Evolutionary conservation across 208 protist genomes (phyloP).

Genomic region (Leishmania tarentolae): DNA sequence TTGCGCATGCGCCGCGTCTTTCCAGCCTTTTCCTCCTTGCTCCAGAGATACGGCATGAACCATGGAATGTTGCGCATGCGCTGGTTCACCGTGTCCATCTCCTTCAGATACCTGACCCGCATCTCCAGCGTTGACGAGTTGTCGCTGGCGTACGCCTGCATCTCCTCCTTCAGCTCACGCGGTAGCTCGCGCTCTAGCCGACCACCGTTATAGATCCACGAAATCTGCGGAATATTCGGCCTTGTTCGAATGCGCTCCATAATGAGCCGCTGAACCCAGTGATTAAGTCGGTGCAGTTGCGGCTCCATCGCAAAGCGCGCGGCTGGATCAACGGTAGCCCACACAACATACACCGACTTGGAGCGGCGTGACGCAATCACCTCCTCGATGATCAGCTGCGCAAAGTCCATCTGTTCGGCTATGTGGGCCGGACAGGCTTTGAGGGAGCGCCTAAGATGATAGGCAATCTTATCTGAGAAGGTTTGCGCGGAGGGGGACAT

Average conservation of each 20-base stretch:
- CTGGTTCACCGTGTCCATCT: slow-evolving; percentile 91
- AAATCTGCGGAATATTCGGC: slow-evolving; percentile 84
- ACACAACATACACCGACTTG: slow-evolving; percentile 92
- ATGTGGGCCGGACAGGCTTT: slow-evolving; percentile 86
- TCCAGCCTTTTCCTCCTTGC: slow-evolving; percentile 87
- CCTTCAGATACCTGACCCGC: slow-evolving; percentile 89
- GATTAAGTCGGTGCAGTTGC: slow-evolving; percentile 78
- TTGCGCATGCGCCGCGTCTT: slow-evolving; percentile 69
- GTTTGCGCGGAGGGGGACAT: slow-evolving; percentile 85
- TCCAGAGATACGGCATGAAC: slow-evolving; percentile 94
- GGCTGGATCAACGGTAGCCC: slow-evolving; percentile 85
- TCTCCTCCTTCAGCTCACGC: slow-evolving; percentile 62
- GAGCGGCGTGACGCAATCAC: slow-evolving; percentile 84
- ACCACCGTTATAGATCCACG: slow-evolving; percentile 89
- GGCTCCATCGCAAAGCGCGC: slow-evolving; percentile 89
- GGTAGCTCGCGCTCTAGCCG: slow-evolving; percentile 82
- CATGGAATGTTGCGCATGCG: slow-evolving; percentile 90
- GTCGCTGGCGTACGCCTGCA: slow-evolving; percentile 72
- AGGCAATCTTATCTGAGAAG: slow-evolving; percentile 86
- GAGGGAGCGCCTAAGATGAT: slow-evolving; percentile 83
- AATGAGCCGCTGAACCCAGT: slow-evolving; percentile 88
- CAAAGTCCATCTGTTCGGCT: slow-evolving; percentile 90
- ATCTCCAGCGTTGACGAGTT: slow-evolving; percentile 69
- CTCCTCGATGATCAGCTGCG: slow-evolving; percentile 89
- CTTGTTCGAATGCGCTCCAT: slow-evolving; percentile 76